Conservation (phyloP, 768 basidiomycete genomes). For the Kwoniella sp. region DNA sequence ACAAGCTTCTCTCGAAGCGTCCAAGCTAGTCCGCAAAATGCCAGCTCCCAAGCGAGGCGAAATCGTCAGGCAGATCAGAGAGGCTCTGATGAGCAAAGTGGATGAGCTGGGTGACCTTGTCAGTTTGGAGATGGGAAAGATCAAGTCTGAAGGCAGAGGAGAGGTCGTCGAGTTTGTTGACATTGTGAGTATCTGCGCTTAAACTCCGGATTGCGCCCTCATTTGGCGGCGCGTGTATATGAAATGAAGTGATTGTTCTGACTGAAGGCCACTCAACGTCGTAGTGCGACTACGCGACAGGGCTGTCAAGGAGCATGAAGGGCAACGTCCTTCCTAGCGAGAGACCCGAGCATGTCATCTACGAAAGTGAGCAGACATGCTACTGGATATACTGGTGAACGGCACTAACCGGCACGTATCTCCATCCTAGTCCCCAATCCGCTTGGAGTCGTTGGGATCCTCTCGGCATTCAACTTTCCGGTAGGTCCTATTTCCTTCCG, state of each 20-base stretch:
- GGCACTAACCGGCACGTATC: slow-evolving; percentile 26
- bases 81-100: slow-evolving; percentile 77
- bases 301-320: slow-evolving; percentile 91
- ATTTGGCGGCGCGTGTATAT: no score
- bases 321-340: slow-evolving; percentile 85
- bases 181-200: slow-evolving; percentile 65
- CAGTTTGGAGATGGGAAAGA: slow-evolving; percentile 66
- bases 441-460: slow-evolving; percentile 69
- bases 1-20: slow-evolving; percentile 73
- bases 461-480: slow-evolving; percentile 96
- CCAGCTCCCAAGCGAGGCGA: slow-evolving; percentile 89
- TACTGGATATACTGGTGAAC: slow-evolving; percentile 1
- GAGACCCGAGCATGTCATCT: slow-evolving; percentile 83
- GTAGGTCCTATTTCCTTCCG: slow-evolving; percentile 32
- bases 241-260: not conserved
- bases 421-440: slow-evolving; percentile 79
- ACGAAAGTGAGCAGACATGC: slow-evolving; percentile 67
- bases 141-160: slow-evolving; percentile 83
- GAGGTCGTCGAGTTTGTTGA: slow-evolving; percentile 96
- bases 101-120: slow-evolving; percentile 51
- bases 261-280: not conserved
- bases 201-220: not conserved
- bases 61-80: slow-evolving; percentile 81
- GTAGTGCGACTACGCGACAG: slow-evolving; percentile 92
- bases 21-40: slow-evolving; percentile 68